Base-by-base conservation (phyloP, 768 basidiomycete genomes). In the Rhizopogon vinicolor region DNA sequence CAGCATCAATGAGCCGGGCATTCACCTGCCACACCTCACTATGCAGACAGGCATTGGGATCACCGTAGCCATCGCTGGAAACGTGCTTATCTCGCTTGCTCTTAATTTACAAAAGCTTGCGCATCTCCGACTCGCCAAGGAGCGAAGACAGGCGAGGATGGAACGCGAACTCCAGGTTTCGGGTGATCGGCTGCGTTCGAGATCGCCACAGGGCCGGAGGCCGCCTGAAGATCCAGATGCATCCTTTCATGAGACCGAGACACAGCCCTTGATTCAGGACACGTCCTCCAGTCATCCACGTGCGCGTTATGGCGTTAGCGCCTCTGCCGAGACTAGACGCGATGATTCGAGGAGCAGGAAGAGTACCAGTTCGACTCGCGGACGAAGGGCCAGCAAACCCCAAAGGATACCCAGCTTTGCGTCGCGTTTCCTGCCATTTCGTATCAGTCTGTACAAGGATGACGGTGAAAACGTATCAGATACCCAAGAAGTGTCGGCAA, bases 101-200 rank as follows among this genome's bases (percentile, higher is more conserved):
- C 79, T 98, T 59, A 97, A 97, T 72, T 74, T 90, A 35, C 95
- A 98, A 72, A 98, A 97, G 67, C 80, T 96, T 16, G 93, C 93
- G 1, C 94, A 96, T 73, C 78, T 80, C 60, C 79, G 87, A 29
- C 75, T 89, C 33, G 83, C 84, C 60, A 72, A 65, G 29, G 68
- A 65, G 54, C 60, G 58, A 67, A 66, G 69, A 62, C 53, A 56
- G 41, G 44, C 50, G 48, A 40, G 39, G 16, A 43, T 7, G 57
- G 65, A 62, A 39, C 49, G 59, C 44, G 62, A 59, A 51, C 39
- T 29, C 7, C 44, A 44, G n/a, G 44, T 42, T 12, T 37, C 43
- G 22, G 22, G 48, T 14, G 35, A 49, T 49, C 19, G 14, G 7
- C 4, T 37, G 35, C 48, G 14, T 37, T 49, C 48, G 3, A 49